Percentiles rank a stretch among this genome's conserved stretches.
Conservation (phyloP, 192 early-diverging fungal genomes). For the Coemansia sp. region DNA sequence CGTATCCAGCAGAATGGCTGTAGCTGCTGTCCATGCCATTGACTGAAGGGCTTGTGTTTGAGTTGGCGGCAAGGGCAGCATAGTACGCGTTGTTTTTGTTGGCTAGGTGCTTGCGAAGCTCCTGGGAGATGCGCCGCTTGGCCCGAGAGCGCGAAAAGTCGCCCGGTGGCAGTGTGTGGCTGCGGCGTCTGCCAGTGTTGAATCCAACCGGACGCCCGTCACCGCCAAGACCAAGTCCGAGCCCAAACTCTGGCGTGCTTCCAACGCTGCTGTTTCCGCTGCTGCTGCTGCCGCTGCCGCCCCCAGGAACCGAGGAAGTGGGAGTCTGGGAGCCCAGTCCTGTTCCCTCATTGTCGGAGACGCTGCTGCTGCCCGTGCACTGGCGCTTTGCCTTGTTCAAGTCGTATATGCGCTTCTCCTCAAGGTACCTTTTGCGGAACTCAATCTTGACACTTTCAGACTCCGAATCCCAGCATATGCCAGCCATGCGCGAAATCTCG, state of each 20-base stretch:
- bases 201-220: slow-evolving; percentile 27
- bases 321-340: background rate
- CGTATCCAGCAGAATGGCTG: slow-evolving; percentile 7
- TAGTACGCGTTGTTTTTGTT: slow-evolving; percentile 41
- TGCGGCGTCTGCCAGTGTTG: slow-evolving; percentile 44
- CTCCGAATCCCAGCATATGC: slow-evolving; percentile 48
- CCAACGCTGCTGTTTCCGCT: slow-evolving; percentile 4
- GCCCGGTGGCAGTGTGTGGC: slow-evolving; percentile 47
- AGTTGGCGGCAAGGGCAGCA: slow-evolving; percentile 14
- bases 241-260: background rate
- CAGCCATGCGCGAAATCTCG: slow-evolving; percentile 54
- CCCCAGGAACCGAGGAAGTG: slow-evolving; percentile 9
- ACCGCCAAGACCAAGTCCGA: slow-evolving; percentile 25
- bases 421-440: slow-evolving; percentile 36
- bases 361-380: slow-evolving; percentile 23
- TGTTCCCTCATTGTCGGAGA: slow-evolving; percentile 23
- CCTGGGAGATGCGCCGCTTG: slow-evolving; percentile 54
- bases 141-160: slow-evolving; percentile 34
- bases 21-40: background rate
- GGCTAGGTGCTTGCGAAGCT: slow-evolving; percentile 55
- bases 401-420: slow-evolving; percentile 54
- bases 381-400: slow-evolving; percentile 52
- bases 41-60: background rate
- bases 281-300: slow-evolving; percentile 8
- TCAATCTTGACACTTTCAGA: slow-evolving; percentile 30